phyloP scores from a whole-genome alignment of 2,329 filamentous ascomycete genomes.

The Gnomoniopsis smithogilvyi region DNA sequence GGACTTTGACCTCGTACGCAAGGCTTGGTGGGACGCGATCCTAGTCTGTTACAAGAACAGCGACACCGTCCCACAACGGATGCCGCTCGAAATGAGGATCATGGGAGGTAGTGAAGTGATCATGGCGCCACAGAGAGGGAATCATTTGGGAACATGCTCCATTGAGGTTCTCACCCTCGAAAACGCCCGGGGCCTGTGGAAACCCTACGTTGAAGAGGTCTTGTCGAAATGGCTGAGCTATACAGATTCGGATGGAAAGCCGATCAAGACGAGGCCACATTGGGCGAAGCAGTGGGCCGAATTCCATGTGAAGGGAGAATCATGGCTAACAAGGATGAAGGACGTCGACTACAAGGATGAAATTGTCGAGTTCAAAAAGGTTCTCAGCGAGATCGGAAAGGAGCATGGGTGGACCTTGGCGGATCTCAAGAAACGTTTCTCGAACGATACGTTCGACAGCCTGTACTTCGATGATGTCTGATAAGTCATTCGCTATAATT shows the following conservation, averaged over 20 bases:
- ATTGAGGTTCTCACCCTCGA: conserved; percentile 41
- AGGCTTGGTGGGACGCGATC: conserved; percentile 50
- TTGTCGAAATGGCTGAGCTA: conserved; percentile 39
- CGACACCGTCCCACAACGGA: conserved; percentile 34
- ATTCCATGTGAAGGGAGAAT: conserved; percentile 29
- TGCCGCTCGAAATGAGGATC: conserved; percentile 42
- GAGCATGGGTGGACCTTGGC: conserved; percentile 36
- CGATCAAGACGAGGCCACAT: conserved; percentile 37
- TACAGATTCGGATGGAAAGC: conserved; percentile 27
- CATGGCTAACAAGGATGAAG: conserved; percentile 30
- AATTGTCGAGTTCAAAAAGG: conserved; percentile 33
- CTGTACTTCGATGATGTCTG: too few relatives aligned
- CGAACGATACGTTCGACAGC: conserved; percentile 37
- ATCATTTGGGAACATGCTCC: conserved; percentile 36
- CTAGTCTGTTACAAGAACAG: conserved; percentile 36
- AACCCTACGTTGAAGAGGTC: conserved; percentile 37
- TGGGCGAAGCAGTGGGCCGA: conserved; percentile 45
- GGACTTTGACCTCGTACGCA: conserved; percentile 40
- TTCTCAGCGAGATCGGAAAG: conserved; percentile 33
- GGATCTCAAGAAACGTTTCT: conserved; percentile 36
- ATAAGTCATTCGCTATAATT: too few relatives aligned
- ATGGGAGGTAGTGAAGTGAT: conserved; percentile 38
- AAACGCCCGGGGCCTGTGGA: conserved; percentile 37
- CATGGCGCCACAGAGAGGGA: conserved; percentile 41
- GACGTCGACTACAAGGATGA: conserved; percentile 35